Evolutionary conservation across 305 asterid species (phyloP).

Genomic region (Caryopteris hybrid): DNA sequence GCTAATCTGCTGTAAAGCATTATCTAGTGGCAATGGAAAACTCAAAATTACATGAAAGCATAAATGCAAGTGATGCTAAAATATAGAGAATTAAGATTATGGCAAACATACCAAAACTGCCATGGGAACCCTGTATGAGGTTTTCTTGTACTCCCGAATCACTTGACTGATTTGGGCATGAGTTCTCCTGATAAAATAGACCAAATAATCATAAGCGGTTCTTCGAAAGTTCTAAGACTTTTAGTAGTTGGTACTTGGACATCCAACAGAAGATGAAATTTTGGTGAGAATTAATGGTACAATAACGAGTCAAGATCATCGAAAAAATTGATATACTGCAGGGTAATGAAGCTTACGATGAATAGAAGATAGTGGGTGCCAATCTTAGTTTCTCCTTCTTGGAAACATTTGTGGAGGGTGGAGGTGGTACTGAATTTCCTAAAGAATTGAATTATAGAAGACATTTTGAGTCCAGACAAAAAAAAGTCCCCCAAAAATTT

Average conservation of each 20-base stretch:
- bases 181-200: slow-evolving; percentile 62
- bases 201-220: slow-evolving; percentile 10
- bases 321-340: background rate
- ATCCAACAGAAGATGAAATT: background rate
- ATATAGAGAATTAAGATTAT: background rate
- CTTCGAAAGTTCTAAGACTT: background rate
- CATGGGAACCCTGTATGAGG: slow-evolving; percentile 80
- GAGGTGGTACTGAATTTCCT: slow-evolving; percentile 49
- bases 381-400: slow-evolving; percentile 46
- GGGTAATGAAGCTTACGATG: slow-evolving; percentile 57
- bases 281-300: slow-evolving; percentile 1
- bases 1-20: background rate
- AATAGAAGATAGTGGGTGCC: slow-evolving; percentile 68
- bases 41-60: background rate
- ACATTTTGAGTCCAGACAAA: background rate
- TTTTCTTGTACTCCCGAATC: slow-evolving; percentile 78
- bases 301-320: background rate
- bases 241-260: background rate
- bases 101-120: slow-evolving; percentile 67
- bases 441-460: slow-evolving; percentile 2
- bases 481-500: background rate
- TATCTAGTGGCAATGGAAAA: background rate
- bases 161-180: slow-evolving; percentile 88
- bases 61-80: background rate
- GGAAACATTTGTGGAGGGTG: slow-evolving; percentile 33